Conservation (phyloP, 116 monocot genomes). For the Papilionanthe hybrid region DNA sequence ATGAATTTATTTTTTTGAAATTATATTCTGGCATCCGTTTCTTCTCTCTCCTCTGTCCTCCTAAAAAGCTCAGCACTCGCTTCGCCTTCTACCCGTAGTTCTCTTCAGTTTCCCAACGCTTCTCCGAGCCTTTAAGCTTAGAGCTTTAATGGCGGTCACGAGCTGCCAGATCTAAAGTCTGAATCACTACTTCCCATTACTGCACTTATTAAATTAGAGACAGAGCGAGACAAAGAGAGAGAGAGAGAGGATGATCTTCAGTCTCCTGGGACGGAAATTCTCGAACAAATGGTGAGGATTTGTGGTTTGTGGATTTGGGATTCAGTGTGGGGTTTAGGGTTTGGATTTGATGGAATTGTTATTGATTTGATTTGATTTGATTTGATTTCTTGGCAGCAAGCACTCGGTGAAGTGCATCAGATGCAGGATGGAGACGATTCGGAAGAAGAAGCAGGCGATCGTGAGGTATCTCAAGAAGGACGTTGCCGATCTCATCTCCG, state of each 20-base stretch:
- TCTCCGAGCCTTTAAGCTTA: background rate
- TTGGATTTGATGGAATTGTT: background rate
- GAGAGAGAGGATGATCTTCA: slow-evolving; percentile 27
- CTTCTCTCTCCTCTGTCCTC: no score
- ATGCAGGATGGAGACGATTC: slow-evolving; percentile 23
- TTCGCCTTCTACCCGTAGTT: no score
- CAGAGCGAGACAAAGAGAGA: background rate
- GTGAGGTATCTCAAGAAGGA: slow-evolving; percentile 39
- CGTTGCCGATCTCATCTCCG: slow-evolving; percentile 43
- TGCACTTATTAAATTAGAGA: background rate
- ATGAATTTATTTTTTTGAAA: no score
- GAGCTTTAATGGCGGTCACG: background rate
- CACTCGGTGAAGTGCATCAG: slow-evolving; percentile 40
- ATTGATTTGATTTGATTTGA: background rate
- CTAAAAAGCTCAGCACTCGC: no score
- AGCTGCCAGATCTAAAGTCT: background rate
- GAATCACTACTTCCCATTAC: background rate
- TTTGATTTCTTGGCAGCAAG: slow-evolving; percentile 26
- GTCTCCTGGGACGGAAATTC: slow-evolving; percentile 40
- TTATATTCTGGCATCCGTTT: no score
- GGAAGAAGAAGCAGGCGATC: slow-evolving; percentile 47
- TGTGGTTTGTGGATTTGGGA: background rate
- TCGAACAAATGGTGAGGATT: slow-evolving; percentile 41
- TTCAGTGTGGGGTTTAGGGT: background rate
- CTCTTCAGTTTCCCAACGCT: background rate